Percentiles rank a stretch among this genome's conserved stretches.
phyloP scores from a whole-genome alignment of 2,329 filamentous ascomycete genomes.

The Fusarium dlaminii region DNA sequence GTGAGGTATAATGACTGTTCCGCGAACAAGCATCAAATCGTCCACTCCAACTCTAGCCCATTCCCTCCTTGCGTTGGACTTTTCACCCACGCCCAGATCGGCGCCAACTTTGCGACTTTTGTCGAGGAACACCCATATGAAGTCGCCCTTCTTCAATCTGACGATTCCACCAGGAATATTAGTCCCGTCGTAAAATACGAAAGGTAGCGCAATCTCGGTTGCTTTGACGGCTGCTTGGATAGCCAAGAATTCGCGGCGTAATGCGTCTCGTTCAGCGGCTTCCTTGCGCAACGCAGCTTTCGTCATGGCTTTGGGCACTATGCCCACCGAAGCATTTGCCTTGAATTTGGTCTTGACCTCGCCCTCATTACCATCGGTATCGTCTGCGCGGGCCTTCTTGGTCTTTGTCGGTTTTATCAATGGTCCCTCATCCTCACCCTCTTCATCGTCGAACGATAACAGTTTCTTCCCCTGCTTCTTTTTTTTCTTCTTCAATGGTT shows the following conservation, averaged over 20 bases:
- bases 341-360: slow-evolving; percentile 59
- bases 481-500: slow-evolving; percentile 50
- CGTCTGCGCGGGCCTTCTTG: slow-evolving; percentile 49
- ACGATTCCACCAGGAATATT: slow-evolving; percentile 87
- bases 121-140: slow-evolving; percentile 92
- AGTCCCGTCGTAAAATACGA: slow-evolving; percentile 96
- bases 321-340: slow-evolving; percentile 68
- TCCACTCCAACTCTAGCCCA: slow-evolving; percentile 96
- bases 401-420: slow-evolving; percentile 46
- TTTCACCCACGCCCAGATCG: slow-evolving; percentile 78
- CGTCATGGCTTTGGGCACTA: slow-evolving; percentile 73
- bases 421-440: slow-evolving; percentile 64
- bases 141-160: slow-evolving; percentile 91
- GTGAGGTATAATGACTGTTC: slow-evolving; percentile 92
- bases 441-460: slow-evolving; percentile 75
- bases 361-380: slow-evolving; percentile 42
- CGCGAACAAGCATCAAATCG: slow-evolving; percentile 91
- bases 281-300: slow-evolving; percentile 83
- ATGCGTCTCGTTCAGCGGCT: slow-evolving; percentile 78
- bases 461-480: slow-evolving; percentile 58
- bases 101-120: slow-evolving; percentile 90
- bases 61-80: slow-evolving; percentile 73
- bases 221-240: slow-evolving; percentile 88
- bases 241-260: slow-evolving; percentile 83
- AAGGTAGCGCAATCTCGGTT: slow-evolving; percentile 90